phyloP scores from a whole-genome alignment of 2,329 filamentous ascomycete genomes.

The Alternaria alternata region DNA sequence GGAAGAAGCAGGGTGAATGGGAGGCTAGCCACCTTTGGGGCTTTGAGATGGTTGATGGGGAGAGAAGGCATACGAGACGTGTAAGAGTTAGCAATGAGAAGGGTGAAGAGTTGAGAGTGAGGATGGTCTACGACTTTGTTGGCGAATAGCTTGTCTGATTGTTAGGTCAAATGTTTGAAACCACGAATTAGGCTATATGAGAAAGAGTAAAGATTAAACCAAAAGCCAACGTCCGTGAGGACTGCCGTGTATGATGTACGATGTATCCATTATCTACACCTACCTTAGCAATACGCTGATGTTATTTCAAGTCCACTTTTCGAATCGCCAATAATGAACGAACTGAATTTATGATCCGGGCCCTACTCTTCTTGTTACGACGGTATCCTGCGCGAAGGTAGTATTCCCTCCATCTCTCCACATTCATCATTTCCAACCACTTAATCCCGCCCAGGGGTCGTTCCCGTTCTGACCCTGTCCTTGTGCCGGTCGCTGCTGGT shows the following conservation, averaged over 20 bases:
- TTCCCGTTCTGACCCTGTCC: slow-evolving; percentile 38
- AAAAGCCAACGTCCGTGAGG: not conserved
- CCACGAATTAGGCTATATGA: not conserved
- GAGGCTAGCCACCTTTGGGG: slow-evolving; percentile 25
- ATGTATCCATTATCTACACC: not conserved
- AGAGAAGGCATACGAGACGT: slow-evolving; percentile 20
- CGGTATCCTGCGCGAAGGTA: not conserved
- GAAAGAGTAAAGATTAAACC: too few species aligned
- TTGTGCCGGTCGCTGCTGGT: slow-evolving; percentile 42
- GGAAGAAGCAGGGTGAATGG: slow-evolving; percentile 20
- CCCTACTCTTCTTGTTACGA: not conserved
- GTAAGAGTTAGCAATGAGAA: slow-evolving; percentile 17
- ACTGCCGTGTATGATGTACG: not conserved
- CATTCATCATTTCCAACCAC: slow-evolving; percentile 68
- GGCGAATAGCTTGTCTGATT: slow-evolving; percentile 2
- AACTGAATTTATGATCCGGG: not conserved
- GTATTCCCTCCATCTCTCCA: not conserved
- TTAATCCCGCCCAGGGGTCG: slow-evolving; percentile 76
- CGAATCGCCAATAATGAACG: not conserved
- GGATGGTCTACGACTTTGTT: slow-evolving; percentile 24
- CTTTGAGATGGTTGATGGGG: slow-evolving; percentile 17
- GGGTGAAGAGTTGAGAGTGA: slow-evolving; percentile 15
- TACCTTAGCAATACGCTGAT: not conserved
- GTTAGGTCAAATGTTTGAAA: not conserved
- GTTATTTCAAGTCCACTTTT: not conserved